Percentiles rank a stretch among this genome's conserved stretches.
phyloP scores from a whole-genome alignment of 257 asterid species.

The Knoxia roxburghii region DNA sequence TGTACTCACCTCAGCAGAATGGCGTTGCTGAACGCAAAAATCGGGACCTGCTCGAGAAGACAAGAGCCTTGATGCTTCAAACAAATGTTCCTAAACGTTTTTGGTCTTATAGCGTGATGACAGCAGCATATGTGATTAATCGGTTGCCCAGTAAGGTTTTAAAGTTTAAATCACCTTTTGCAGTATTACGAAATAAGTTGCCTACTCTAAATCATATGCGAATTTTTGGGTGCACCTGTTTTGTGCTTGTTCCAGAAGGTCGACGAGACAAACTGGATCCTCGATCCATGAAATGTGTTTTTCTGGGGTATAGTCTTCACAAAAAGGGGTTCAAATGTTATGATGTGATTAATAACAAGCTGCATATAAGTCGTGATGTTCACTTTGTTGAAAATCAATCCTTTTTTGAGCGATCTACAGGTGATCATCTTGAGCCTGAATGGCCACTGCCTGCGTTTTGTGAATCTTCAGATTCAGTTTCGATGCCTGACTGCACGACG shows the following conservation, averaged over 20 bases:
- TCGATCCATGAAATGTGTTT: neutral
- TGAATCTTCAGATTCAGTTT: no score
- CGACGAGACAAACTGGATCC: neutral
- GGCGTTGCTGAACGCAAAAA: neutral
- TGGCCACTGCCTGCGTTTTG: no score
- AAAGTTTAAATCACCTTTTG: neutral
- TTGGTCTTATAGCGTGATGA: neutral
- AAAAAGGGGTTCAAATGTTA: neutral
- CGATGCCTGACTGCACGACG: no score
- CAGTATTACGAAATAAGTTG: neutral
- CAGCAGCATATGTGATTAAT: neutral
- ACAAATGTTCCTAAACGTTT: neutral
- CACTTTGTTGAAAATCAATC: neutral
- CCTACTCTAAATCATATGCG: neutral
- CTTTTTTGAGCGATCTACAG: neutral
- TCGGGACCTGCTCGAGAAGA: slow-evolving; percentile 1
- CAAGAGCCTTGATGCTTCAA: neutral
- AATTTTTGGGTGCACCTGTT: neutral
- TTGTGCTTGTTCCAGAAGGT: neutral
- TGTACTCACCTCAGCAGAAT: neutral
- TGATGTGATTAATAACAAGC: neutral
- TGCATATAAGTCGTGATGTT: neutral
- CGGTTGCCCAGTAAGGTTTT: neutral
- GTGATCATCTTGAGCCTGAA: neutral
- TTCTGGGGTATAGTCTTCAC: neutral